Evolutionary conservation across 805 yeast species (phyloP).

Genomic region (Suhomyces prunicola): DNA sequence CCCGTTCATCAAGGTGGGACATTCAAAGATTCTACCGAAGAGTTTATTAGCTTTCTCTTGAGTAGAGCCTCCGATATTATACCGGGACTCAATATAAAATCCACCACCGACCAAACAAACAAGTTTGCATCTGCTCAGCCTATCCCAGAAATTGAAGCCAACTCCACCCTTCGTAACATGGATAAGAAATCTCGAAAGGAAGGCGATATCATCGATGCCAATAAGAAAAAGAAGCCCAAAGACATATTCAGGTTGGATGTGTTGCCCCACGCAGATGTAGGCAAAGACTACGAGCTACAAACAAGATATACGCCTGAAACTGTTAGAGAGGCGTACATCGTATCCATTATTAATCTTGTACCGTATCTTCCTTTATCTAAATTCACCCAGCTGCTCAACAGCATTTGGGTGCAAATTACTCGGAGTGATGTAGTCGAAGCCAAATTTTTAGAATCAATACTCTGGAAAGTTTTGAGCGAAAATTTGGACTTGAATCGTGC

Average conservation of each 20-base stretch:
- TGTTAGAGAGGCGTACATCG: slow-evolving; percentile 46
- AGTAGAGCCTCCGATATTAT: slow-evolving; percentile 35
- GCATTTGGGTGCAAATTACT: slow-evolving; percentile 34
- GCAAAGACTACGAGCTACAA: slow-evolving; percentile 17
- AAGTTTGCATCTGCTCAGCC: slow-evolving; percentile 37
- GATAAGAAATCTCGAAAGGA: slow-evolving; percentile 15
- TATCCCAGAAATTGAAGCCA: slow-evolving; percentile 33
- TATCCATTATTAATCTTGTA: slow-evolving; percentile 47
- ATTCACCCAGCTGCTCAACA: slow-evolving; percentile 47
- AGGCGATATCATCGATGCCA: slow-evolving; percentile 25
- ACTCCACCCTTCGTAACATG: slow-evolving; percentile 31
- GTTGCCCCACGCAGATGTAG: slow-evolving; percentile 7
- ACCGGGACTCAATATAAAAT: slow-evolving; percentile 27
- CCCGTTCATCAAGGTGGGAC: slow-evolving; percentile 13
- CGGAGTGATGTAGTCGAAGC: slow-evolving; percentile 37
- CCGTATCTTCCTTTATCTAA: slow-evolving; percentile 48
- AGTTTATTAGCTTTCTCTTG: slow-evolving; percentile 43
- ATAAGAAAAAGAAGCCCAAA: slow-evolving; percentile 33
- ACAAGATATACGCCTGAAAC: slow-evolving; percentile 34
- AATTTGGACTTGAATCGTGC: slow-evolving; percentile 57
- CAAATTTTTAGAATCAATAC: slow-evolving; percentile 31
- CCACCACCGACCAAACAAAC: slow-evolving; percentile 2
- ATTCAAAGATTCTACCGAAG: slow-evolving; percentile 21
- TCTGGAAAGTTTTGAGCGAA: slow-evolving; percentile 58
- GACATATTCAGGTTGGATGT: slow-evolving; percentile 18